phyloP scores from a whole-genome alignment of 208 protist genomes.

The Leishmania mexicana region DNA sequence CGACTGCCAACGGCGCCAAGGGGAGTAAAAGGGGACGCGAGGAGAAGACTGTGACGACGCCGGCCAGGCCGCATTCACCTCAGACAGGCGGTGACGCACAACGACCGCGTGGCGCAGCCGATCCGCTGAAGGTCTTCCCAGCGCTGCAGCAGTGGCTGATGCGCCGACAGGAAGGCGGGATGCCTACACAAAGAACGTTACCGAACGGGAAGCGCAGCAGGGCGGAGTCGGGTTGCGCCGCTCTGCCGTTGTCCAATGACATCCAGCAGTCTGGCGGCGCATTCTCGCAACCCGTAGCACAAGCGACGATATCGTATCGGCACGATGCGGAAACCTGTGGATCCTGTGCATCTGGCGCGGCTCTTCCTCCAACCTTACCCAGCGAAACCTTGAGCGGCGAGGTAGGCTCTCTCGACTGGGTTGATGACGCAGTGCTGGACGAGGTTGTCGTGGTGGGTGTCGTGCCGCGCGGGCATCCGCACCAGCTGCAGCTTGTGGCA shows the following conservation, averaged over 20 bases:
- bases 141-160: slow-evolving; percentile 17
- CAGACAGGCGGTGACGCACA: not conserved
- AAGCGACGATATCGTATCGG: not conserved
- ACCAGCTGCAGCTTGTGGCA: slow-evolving; percentile 50
- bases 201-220: not conserved
- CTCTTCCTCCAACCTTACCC: not conserved
- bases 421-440: slow-evolving; percentile 61
- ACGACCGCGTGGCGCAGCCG: not conserved
- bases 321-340: not conserved
- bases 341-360: not conserved
- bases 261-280: not conserved
- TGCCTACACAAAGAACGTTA: not conserved
- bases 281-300: not conserved
- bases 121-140: slow-evolving; percentile 27
- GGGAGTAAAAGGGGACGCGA: not conserved
- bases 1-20: not conserved
- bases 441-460: slow-evolving; percentile 60
- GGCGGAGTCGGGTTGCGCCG: not conserved
- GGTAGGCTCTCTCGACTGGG: slow-evolving; percentile 6
- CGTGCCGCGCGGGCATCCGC: slow-evolving; percentile 48
- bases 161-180: not conserved
- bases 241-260: not conserved
- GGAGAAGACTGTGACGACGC: not conserved
- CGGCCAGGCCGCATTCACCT: not conserved
- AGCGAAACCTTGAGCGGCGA: not conserved